Evolutionary conservation across 768 basidiomycete species (phyloP), one percentile per base, ranked within the genome.

Genomic region (Panellus pusillus): DNA sequence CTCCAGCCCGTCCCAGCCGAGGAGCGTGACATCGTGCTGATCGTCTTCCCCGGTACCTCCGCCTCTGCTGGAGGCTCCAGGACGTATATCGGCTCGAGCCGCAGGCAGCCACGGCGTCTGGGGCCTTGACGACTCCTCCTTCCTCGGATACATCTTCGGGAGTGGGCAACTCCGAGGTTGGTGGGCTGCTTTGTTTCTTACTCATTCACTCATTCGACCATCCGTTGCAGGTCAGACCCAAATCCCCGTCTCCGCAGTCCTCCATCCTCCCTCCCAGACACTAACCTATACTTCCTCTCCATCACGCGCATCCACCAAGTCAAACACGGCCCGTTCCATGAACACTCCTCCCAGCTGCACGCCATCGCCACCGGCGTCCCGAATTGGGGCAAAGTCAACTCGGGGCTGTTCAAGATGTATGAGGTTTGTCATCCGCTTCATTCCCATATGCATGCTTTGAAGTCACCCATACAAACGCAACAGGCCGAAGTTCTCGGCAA

Each of bases 71-170:
- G 83, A 80, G 79, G 52, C 76, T 98, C 14, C 94, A 98, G 67
- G 90, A 93, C 58, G 80, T 82, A 29, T 99, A 98, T 68, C 83
- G 78, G 44, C 83, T 99, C 9, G 96, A 98, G 69, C 94, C 6
- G 97, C 97, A 2, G 97, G 97, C 8, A 95, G 91, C 58, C 95
- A 98, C 66, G 97, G 97, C 4, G 96, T 98, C 0, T 99, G 96
- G 97, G 97, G 95, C 1, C 72, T 98, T 35, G 95, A 98, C 64
- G 95, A 97, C 67, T 96, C 88, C 49, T 80, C 78, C 47, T 95
- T 96, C 70, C 78, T 98, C 40, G 85, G 89, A 3, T 97, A 96
- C 64, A 79, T 94, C 9, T 93, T 94, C 66, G 95, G 94, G 9
- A 92, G 92, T 58, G 92, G 84, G 2, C 91, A 98, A 71, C 78